These are phyloP conservation scores for Evansstolkia leycettana DNA, from an alignment of 495 filamentous ascomycete species.

Conservation along the genomic window DNA sequence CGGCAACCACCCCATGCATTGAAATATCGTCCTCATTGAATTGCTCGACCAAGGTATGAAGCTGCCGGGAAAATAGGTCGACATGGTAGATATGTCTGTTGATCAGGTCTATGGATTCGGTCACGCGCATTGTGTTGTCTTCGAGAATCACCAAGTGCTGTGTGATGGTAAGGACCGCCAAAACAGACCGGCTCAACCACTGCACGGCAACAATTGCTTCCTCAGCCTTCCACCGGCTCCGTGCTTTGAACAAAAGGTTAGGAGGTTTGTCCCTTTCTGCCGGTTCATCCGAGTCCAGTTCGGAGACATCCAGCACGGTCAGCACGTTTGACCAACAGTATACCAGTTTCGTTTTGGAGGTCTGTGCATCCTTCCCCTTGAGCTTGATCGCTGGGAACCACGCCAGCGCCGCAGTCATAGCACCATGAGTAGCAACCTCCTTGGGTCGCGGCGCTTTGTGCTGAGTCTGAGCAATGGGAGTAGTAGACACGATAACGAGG, in stretches of 20 bases:
- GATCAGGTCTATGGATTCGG: conserved; percentile 86
- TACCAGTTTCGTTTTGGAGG: conserved; percentile 59
- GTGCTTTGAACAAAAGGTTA: conserved; percentile 62
- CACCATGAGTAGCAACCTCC: conserved; percentile 75
- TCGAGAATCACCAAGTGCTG: conserved; percentile 88
- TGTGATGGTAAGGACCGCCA: conserved; percentile 84
- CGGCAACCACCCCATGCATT: conserved; percentile 92
- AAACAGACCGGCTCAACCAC: conserved; percentile 89
- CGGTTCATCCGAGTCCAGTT: conserved; percentile 49
- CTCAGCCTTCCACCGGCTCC: conserved; percentile 84
- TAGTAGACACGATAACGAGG: conserved; percentile 92
- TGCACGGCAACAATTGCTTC: conserved; percentile 95
- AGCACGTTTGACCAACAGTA: conserved; percentile 98
- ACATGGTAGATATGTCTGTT: conserved; percentile 86
- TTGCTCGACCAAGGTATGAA: conserved; percentile 74
- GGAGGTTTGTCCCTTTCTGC: conserved; percentile 56
- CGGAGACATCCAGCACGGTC: conserved; percentile 79
- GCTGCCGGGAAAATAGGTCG: conserved; percentile 75
- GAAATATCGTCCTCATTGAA: conserved; percentile 76
- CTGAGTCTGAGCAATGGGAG: conserved; percentile 89
- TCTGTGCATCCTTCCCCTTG: conserved; percentile 52
- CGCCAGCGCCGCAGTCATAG: conserved; percentile 84
- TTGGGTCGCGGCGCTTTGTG: conserved; percentile 85
- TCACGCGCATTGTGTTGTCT: conserved; percentile 75
- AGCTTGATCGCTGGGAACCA: conserved; percentile 96